These are phyloP conservation scores for Trametes sanguinea DNA, from an alignment of 768 basidiomycete genomes.

Conservation along the genomic window DNA sequence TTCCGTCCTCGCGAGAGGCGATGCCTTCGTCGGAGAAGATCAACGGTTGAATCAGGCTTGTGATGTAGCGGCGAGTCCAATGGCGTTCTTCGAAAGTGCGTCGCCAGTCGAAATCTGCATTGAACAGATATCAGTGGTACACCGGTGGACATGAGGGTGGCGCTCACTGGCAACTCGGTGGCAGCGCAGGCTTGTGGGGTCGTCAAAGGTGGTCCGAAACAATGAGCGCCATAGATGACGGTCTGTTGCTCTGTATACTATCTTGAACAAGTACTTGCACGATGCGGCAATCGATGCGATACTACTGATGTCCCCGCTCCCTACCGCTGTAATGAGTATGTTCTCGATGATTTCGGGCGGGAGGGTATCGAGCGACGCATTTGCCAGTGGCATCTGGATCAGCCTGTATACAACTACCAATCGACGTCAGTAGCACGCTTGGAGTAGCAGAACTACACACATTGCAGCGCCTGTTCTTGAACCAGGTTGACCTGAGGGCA, in stretches of 20 bases:
- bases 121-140: neutral
- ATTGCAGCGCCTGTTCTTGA: too few relatives aligned
- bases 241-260: constrained; percentile 36
- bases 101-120: neutral
- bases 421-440: too few relatives aligned
- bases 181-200: constrained; percentile 25
- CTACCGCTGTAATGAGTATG: constrained; percentile 34
- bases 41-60: neutral
- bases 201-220: constrained; percentile 40
- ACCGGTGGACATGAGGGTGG: neutral
- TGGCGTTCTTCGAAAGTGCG: neutral
- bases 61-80: neutral
- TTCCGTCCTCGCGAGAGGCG: neutral
- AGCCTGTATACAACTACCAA: too few relatives aligned
- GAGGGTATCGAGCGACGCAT: constrained; percentile 13
- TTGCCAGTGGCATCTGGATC: neutral
- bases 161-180: neutral
- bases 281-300: constrained; percentile 36
- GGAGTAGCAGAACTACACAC: too few relatives aligned
- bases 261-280: constrained; percentile 31
- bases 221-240: constrained; percentile 40
- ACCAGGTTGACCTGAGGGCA: too few relatives aligned
- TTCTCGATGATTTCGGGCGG: constrained; percentile 40
- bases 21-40: neutral
- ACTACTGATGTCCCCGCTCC: constrained; percentile 21